Percentiles rank a stretch among this genome's conserved stretches.
phyloP scores from a whole-genome alignment of 1,139 yeast genomes.

The Kurtzmaniella quercitrusa region DNA sequence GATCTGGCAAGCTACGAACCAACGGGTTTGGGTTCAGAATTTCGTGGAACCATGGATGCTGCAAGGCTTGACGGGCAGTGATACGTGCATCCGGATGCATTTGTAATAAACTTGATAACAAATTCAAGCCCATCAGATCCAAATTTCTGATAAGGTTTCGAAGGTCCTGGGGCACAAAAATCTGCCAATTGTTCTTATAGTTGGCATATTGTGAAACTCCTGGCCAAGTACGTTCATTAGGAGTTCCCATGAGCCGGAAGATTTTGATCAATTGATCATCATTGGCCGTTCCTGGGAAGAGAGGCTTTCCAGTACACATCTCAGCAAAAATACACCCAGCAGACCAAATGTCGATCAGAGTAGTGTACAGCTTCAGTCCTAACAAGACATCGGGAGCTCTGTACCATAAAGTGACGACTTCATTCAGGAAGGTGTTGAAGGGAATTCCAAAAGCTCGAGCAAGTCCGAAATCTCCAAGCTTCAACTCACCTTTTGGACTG shows the following conservation, averaged over 20 bases:
- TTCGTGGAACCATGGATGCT: conserved; percentile 95
- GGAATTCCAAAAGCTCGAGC: conserved; percentile 99
- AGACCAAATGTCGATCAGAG: conserved; percentile 98
- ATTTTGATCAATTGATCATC: conserved; percentile 90
- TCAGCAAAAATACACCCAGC: conserved; percentile 98
- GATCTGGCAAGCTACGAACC: conserved; percentile 33
- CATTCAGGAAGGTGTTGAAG: conserved; percentile 93
- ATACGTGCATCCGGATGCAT: conserved; percentile 91
- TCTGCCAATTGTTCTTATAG: conserved; percentile 73
- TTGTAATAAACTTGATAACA: conserved; percentile 74
- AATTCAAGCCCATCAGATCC: conserved; percentile 77
- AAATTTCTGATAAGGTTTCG: conserved; percentile 70
- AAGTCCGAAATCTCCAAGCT: conserved; percentile 94
- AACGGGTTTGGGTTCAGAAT: conserved; percentile 44
- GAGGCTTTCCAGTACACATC: conserved; percentile 96
- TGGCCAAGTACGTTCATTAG: conserved; percentile 95
- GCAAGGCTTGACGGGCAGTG: conserved; percentile 87
- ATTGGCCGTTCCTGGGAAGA: conserved; percentile 93
- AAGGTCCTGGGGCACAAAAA: conserved; percentile 80
- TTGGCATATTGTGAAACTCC: conserved; percentile 84
- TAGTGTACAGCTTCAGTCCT: conserved; percentile 92
- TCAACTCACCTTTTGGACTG: conserved; percentile 82
- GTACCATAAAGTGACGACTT: conserved; percentile 97
- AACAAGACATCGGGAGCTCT: conserved; percentile 96
- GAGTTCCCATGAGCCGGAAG: conserved; percentile 93